phyloP scores from a whole-genome alignment of 2,329 filamentous ascomycete genomes.

The Colletotrichum brevisporum region DNA sequence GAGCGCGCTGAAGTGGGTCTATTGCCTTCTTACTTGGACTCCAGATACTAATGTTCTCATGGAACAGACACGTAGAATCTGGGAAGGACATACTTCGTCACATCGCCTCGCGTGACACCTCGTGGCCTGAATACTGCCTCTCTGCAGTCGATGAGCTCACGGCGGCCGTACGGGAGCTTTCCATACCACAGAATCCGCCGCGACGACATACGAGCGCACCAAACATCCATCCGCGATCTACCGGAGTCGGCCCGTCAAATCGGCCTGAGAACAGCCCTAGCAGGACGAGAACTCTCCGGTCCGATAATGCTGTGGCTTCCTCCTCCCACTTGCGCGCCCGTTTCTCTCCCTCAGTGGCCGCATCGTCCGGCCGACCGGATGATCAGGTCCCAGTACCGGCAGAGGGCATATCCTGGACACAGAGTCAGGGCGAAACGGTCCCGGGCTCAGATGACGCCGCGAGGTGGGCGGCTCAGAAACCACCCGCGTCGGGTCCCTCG shows the following conservation, averaged over 20 bases:
- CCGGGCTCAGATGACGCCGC: background rate
- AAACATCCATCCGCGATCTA: background rate
- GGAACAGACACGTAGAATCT: conserved; percentile 47
- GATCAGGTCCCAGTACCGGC: background rate
- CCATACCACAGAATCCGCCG: background rate
- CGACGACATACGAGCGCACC: conserved; percentile 2
- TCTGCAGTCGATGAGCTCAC: conserved; percentile 51
- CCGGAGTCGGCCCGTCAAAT: background rate
- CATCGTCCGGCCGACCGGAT: conserved; percentile 17
- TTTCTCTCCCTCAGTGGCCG: conserved; percentile 24
- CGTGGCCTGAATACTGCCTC: conserved; percentile 52
- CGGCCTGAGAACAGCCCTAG: conserved; percentile 1
- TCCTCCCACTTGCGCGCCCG: conserved; percentile 1
- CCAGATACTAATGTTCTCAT: background rate
- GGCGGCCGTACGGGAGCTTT: conserved; percentile 47
- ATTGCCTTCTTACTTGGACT: too few species aligned
- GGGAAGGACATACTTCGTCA: conserved; percentile 48
- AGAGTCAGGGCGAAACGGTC: background rate
- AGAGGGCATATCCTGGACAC: conserved; percentile 12
- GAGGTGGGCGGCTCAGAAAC: conserved; percentile 14
- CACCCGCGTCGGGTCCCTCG: conserved; percentile 3
- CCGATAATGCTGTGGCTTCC: background rate
- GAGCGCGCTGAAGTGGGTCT: conserved; percentile 56
- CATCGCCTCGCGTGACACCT: conserved; percentile 48
- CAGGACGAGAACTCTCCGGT: background rate